Base-by-base conservation (phyloP, 768 basidiomycete genomes). In the Trametes punicea region DNA sequence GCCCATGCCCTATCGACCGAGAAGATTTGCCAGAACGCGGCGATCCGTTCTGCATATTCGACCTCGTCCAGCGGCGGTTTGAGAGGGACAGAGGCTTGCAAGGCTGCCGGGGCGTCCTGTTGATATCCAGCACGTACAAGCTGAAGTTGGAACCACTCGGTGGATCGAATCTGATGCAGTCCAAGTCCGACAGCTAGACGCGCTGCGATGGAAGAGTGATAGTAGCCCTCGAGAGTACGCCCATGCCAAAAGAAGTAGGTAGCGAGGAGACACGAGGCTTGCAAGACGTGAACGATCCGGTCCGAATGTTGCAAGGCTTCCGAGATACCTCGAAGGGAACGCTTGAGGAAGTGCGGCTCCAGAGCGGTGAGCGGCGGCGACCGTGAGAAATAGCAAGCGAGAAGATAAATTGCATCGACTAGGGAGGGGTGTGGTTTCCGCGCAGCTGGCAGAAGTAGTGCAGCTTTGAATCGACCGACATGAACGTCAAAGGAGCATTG, bases 1-100 rank as follows among this genome's bases (percentile, higher is more conserved):
- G 81, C 75, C 81, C 83, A 84, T 27, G 77, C 78, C 25, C 82
- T 74, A 60, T 85, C 83, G n/a, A 84, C 74, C 67, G 77, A 76
- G 62, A 81, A 84, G 18, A 82, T 75, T 67, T 83, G 80, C 83
- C 83, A 85, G 66, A 84, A 83, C 7, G 78, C 75, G 5, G 76
- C 70, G 20, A 82, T 72, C 27, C 78, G 73, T 56, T 85, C 79
- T 29, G 71, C 65, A 48, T 77, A 68, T 61, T 80, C 78, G 27
- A 67, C 65, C 21, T 69, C 65, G 63, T 81, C 76, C 16, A 66
- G 64, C 1, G 77, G 73, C 4, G 72, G 64, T n/a, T 62, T 57
- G 23, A 71, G 63, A 18, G 66, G 62, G 10, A 67, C 59, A 20
- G 64, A 63, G 18, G 63, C 60, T 34, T 64, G 64, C 23, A 62